Percentiles rank a stretch among this genome's conserved stretches.
phyloP scores from a whole-genome alignment of 192 early-diverging fungal genomes.

The Geranomyces variabilis region DNA sequence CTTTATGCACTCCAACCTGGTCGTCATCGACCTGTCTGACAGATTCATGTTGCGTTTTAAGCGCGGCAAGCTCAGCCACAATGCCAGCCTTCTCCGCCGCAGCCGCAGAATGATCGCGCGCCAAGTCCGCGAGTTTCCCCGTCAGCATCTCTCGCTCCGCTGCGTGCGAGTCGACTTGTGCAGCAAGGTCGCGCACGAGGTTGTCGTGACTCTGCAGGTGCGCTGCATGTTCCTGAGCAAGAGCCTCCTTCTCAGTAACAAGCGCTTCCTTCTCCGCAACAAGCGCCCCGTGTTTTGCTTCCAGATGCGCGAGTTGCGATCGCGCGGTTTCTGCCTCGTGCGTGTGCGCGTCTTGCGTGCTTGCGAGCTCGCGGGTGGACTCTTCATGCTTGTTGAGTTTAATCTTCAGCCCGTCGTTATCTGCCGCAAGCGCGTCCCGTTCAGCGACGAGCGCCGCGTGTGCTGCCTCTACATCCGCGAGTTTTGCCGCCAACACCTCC shows the following conservation, averaged over 20 bases:
- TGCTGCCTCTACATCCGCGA: not conserved
- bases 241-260: not conserved
- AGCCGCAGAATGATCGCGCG: not conserved
- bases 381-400: not conserved
- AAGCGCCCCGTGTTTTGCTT: not conserved
- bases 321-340: not conserved
- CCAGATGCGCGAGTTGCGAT: not conserved
- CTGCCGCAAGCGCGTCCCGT: not conserved
- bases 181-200: not conserved
- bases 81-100: not conserved
- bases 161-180: not conserved
- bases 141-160: not conserved
- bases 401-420: not conserved
- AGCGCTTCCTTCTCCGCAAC: not conserved
- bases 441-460: not conserved
- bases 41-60: not conserved
- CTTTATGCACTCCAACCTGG: not conserved
- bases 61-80: not conserved
- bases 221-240: not conserved
- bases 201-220: not conserved
- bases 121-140: not conserved
- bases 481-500: not conserved
- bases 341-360: not conserved
- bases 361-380: not conserved
- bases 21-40: not conserved